Percentiles rank a stretch among this genome's conserved stretches.
Conservation (phyloP, 169 alveolate species). For the Toxoplasma gondii region DNA sequence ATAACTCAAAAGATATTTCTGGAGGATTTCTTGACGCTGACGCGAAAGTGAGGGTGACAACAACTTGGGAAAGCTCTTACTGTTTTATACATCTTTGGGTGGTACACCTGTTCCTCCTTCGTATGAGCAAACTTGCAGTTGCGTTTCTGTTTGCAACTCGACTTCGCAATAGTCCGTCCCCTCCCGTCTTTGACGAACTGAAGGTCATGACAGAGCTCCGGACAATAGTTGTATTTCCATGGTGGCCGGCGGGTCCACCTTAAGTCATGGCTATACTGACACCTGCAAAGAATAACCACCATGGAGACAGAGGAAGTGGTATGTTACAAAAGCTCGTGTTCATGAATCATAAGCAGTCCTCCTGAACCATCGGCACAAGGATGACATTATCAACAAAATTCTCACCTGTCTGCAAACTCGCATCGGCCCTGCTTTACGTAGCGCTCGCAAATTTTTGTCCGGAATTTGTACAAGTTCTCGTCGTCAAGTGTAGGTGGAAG, state of each 20-base stretch:
- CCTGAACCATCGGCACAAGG: no score
- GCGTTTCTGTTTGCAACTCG: conserved; percentile 52
- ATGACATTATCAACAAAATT: background rate
- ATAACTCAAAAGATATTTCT: background rate
- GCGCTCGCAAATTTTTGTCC: conserved; percentile 65
- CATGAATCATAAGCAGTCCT: background rate
- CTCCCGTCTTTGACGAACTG: conserved; percentile 53
- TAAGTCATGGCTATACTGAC: conserved; percentile 61
- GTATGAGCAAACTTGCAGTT: conserved; percentile 65
- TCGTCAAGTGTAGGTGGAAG: conserved; percentile 58
- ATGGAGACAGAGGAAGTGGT: background rate
- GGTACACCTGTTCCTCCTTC: conserved; percentile 61
- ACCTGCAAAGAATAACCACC: conserved; percentile 26
- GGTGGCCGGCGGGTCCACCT: conserved; percentile 63
- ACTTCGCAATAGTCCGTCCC: conserved; percentile 58
- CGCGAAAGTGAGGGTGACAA: no score
- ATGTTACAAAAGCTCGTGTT: background rate
- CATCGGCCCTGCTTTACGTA: conserved; percentile 63
- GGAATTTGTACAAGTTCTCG: conserved; percentile 61
- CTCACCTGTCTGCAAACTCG: conserved; percentile 63
- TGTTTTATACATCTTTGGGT: conserved; percentile 52
- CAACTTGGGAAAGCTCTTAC: background rate
- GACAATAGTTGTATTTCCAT: conserved; percentile 50
- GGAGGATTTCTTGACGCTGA: background rate
- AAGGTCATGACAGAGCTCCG: conserved; percentile 51